Percentiles rank a stretch among this genome's conserved stretches.
phyloP scores from a whole-genome alignment of 129 eudicot species.

The Lactuca sativa region DNA sequence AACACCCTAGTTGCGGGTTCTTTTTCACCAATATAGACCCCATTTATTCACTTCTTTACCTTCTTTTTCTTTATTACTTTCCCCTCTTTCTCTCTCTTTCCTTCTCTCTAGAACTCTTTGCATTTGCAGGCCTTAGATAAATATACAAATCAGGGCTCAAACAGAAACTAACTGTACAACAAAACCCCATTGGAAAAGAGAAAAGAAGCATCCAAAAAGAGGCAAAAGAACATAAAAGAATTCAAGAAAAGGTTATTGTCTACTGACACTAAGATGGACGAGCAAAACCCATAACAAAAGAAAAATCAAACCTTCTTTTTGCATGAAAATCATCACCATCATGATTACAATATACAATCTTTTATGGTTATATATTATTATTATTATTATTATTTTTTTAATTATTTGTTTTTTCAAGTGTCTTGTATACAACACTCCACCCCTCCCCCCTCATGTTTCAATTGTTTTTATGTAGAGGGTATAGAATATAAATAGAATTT shows the following conservation, averaged over 20 bases:
- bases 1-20: conserved; percentile 27
- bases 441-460: not conserved
- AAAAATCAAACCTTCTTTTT: conserved; percentile 33
- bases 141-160: conserved; percentile 46
- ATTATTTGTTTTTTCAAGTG: conserved; percentile 30
- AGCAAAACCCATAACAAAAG: conserved; percentile 18
- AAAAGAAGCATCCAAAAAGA: conserved; percentile 36
- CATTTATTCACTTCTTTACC: conserved; percentile 8
- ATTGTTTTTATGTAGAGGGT: conserved; percentile 27
- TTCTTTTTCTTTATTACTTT: conserved; percentile 15
- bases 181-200: conserved; percentile 56
- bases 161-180: conserved; percentile 49
- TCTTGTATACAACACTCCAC: conserved; percentile 1
- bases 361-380: conserved; percentile 9
- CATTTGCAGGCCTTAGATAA: conserved; percentile 36
- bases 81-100: conserved; percentile 8
- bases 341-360: conserved; percentile 34
- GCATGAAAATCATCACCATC: conserved; percentile 49
- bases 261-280: conserved; percentile 47
- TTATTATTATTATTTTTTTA: conserved; percentile 3
- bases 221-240: conserved; percentile 34
- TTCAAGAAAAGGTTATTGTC: conserved; percentile 44
- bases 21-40: conserved; percentile 37
- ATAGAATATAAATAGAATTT: conserved; percentile 24
- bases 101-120: conserved; percentile 13